Conservation (phyloP, 345 rosid genomes). For the Hibiscus syriacus region DNA sequence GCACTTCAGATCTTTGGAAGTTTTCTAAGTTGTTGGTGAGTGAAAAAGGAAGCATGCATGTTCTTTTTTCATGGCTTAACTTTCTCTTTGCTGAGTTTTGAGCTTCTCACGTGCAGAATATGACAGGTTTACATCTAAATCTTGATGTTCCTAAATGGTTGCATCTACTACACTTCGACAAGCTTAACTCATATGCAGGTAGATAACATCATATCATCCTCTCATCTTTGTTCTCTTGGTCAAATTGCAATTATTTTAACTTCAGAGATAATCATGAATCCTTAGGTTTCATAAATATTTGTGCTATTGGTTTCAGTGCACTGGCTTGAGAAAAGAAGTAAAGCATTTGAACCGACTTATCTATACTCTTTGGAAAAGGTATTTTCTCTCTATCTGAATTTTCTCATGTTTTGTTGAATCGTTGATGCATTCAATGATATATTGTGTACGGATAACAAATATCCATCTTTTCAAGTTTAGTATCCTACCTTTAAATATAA, state of each 20-base stretch:
- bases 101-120: conserved; percentile 54
- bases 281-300: conserved; percentile 1
- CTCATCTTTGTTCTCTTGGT: not conserved
- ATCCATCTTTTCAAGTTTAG: not conserved
- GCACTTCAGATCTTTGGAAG: conserved; percentile 39
- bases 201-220: conserved; percentile 11
- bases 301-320: conserved; percentile 45
- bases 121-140: conserved; percentile 59
- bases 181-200: conserved; percentile 73
- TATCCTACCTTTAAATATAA: not conserved
- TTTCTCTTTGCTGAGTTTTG: conserved; percentile 20
- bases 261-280: not conserved
- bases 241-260: not conserved
- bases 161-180: conserved; percentile 63
- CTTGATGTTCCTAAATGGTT: conserved; percentile 78
- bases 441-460: not conserved
- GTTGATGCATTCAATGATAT: conserved; percentile 4
- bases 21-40: conserved; percentile 77
- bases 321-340: conserved; percentile 74
- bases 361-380: conserved; percentile 95
- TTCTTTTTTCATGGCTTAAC: conserved; percentile 10
- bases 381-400: conserved; percentile 6
- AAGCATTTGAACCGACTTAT: conserved; percentile 85
- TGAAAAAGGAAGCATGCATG: conserved; percentile 7
- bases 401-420: not conserved